These are phyloP conservation scores for Eucalyptus globulus DNA, from an alignment of 345 rosid species.

Conservation along the genomic window DNA sequence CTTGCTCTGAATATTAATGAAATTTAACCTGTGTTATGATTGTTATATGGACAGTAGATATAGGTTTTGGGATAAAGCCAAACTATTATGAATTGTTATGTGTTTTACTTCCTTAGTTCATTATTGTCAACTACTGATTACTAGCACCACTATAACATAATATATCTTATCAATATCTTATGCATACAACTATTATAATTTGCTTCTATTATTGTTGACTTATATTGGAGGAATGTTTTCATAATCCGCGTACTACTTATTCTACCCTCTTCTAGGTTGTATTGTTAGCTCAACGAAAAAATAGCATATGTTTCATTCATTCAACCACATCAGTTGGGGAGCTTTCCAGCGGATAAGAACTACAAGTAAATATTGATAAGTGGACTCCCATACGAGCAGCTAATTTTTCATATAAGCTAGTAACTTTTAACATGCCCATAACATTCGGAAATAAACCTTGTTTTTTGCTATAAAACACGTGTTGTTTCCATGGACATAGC, in stretches of 20 bases:
- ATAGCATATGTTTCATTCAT: neutral
- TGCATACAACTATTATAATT: neutral
- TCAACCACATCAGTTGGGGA: neutral
- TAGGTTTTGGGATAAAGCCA: accelerated
- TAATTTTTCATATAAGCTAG: too few relatives aligned
- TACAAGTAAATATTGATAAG: neutral
- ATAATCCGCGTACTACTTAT: neutral
- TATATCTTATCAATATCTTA: too few relatives aligned
- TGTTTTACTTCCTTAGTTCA: accelerated
- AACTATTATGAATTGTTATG: too few relatives aligned
- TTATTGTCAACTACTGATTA: neutral
- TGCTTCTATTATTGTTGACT: neutral
- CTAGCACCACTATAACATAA: neutral
- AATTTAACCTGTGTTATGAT: accelerated
- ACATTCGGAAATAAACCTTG: neutral
- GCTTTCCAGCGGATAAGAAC: neutral
- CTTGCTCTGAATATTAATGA: neutral
- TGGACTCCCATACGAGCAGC: neutral
- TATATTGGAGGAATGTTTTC: neutral
- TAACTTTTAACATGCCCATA: neutral
- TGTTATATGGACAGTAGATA: accelerated
- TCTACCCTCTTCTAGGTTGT: neutral
- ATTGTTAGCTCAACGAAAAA: neutral
- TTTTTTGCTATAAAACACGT: neutral
- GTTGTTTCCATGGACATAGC: neutral